Base-by-base conservation (phyloP, 2,329 filamentous ascomycete species). In the Neonectria sp. region DNA sequence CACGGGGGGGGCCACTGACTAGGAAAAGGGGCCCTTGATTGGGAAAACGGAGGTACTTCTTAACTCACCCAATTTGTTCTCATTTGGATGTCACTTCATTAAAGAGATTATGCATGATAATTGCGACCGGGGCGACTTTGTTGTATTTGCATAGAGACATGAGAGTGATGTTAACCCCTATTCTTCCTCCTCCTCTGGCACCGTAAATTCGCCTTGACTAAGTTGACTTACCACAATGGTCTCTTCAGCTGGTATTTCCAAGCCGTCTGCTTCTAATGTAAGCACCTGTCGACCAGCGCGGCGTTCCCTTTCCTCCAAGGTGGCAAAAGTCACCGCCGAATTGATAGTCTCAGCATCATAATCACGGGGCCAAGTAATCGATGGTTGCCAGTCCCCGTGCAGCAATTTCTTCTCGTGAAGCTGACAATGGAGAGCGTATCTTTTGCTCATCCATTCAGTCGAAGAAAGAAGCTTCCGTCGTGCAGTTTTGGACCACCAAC, bases 241-340 rank as follows among this genome's bases (percentile, higher is more conserved):
- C 12, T 52, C 49, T 52, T 52, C 49, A 52, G 49, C 49, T 31
- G n/a, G 27, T 12, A 52, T 52, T 52, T 52, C 49, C 31, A 52
- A 29, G 49, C 31, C 49, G 25, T 52, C 49, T 29, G 6, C 49
- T 52, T 52, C 49, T 52, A 52, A 52, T 17, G 25, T 52, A 29
- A 52, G 49, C n/a, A 52, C 24, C 24, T 29, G 24, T 12, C 49
- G 49, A 52, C 24, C 31, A 11, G 49, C 49, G 12, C n/a, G 49
- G 49, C 49, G 49, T 52, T 52, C 49, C 49, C 25, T 52, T 52
- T 52, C 49, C 25, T 52, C 49, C 31, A 52, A 29, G 25, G 24
- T 52, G 49, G 31, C 25, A 25, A 52, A 52, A 29, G 24, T 52
- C 24, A 31, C 49, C n/a, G 49, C 49, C 24, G 31, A 52, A 52